Evolutionary conservation across 2,329 filamentous ascomycete species (phyloP), one percentile per base, ranked within the genome.

Genomic region (Epichloe gansuensis): DNA sequence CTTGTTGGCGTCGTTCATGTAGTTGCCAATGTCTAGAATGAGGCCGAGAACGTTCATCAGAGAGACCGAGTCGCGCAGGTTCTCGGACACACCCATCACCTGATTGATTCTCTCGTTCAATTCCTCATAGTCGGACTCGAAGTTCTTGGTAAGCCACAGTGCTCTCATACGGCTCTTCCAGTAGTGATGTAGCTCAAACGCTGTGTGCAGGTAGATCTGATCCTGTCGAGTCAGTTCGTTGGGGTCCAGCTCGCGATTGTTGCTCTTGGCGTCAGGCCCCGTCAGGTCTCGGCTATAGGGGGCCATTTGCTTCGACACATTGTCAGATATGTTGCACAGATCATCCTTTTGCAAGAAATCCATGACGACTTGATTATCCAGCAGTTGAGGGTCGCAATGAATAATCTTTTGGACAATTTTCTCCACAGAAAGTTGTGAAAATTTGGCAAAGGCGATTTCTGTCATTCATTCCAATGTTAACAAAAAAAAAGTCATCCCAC

Each of bases 1-100:
- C 73, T 98, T 98, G 72, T 96, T 97, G 51, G 90, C 85, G 65
- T 97, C 93, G 74, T 98, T 98, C 93, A 98, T 98, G 76, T 95
- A 98, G 69, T 98, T 98, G 68, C 93, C 93, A 63, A 98, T 95
- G 67, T 96, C 91, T 61, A 98, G 74, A 68, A 98, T 98, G 56
- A 97, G 77, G 54, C 91, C 90, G 52, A 98, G 80, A 46, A 98
- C 89, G 58, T 95, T 96, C 84, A 97, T 95, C 61, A 98, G 72
- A 27, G 89, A 86, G 27, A 95, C 89, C 1, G 90, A 96, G 64
- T 95, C 89, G 47, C 91, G 81, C 51, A 98, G 73, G 9, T 89
- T 87, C 70, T 97, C 91, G 4, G 90, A 91, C 8, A 95, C 89
- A 34, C 74, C 73, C 38, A 94, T 86, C n/a, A 98, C 82, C 55